Base-by-base conservation (phyloP, 2,329 filamentous ascomycete species). In the Penicillium frequentans region DNA sequence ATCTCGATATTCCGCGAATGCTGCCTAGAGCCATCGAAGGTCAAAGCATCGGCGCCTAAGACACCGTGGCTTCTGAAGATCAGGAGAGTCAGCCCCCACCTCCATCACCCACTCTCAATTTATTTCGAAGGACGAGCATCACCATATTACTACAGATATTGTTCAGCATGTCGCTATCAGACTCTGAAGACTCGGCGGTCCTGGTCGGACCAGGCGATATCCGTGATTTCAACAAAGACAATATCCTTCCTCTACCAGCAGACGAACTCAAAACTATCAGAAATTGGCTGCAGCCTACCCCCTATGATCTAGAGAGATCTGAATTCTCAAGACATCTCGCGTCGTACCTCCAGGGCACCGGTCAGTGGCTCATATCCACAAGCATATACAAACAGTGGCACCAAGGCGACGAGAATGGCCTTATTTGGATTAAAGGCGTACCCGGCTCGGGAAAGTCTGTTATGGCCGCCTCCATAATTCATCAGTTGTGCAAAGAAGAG, bases 401-500 rank as follows among this genome's bases (percentile, higher is more conserved):
- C 19, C 23, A 55, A 23, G 55, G 51, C 9, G 44, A 50, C 13
- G 27, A 53, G 5, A 31, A 61, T 47, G 65, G 62, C 23, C 29
- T 58, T 11, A 39, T 68, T 5, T 68, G 64, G 62, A 54, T 69
- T 9, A 68, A 67, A 57, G 66, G 56, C 19, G 59, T 70, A 14
- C 59, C 67, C 8, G 65, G 66, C 7, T 63, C 65, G 5, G 66
- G 67, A 2, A 70, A 70, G 51, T 64, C 60, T 14, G 66, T 69
- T 26, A 45, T 69, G 44, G 62, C 64, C 9, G 63, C 68, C 13
- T 58, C 63, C 2, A 62, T 65, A 29, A 50, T 62, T 21, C 10
- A 61, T 11, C 46, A 58, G 8, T 35, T 56, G 16, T 33, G 39
- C 9, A 44, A 51, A 14, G 31, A 57, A n/a, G 26, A 52, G 1